A percentile compares a stretch with the other conserved stretches of the same genome.
Evolutionary conservation across 2,329 filamentous ascomycete species (phyloP).

Genomic region (Xylaria sp.): DNA sequence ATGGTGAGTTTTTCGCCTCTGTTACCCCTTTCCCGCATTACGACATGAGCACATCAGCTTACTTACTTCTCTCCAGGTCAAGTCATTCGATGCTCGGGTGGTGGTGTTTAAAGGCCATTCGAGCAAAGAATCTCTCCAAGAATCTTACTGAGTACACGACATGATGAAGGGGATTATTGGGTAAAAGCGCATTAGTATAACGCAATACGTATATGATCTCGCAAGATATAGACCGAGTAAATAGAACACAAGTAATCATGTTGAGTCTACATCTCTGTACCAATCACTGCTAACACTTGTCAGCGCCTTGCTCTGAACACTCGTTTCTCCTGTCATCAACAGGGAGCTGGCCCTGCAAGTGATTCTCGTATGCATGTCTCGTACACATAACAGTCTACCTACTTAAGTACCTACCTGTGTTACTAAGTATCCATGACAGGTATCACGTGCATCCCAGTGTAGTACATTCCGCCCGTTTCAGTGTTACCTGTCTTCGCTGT

Average conservation of each 20-base stretch:
- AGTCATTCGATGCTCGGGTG: conserved; percentile 51
- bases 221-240: conserved; percentile 30
- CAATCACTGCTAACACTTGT: background rate
- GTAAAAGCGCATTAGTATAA: conserved; percentile 9
- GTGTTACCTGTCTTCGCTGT: conserved; percentile 20
- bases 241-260: conserved; percentile 27
- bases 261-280: conserved; percentile 9
- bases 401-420: background rate
- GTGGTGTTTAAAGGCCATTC: conserved; percentile 44
- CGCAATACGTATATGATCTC: conserved; percentile 16
- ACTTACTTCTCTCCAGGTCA: conserved; percentile 44
- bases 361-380: conserved; percentile 2
- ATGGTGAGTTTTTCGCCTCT: conserved; percentile 58
- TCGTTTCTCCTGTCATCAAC: background rate
- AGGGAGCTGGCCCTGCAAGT: background rate
- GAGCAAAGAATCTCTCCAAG: background rate
- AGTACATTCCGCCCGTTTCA: conserved; percentile 3
- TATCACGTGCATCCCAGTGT: conserved; percentile 18
- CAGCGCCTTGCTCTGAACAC: background rate
- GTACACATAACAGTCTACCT: background rate
- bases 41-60: conserved; percentile 22
- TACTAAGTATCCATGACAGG: conserved; percentile 20
- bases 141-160: conserved; percentile 15
- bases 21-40: conserved; percentile 2
- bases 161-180: conserved; percentile 2